Conservation (phyloP, 2,329 filamentous ascomycete species). For the Alternaria brassicicola region DNA sequence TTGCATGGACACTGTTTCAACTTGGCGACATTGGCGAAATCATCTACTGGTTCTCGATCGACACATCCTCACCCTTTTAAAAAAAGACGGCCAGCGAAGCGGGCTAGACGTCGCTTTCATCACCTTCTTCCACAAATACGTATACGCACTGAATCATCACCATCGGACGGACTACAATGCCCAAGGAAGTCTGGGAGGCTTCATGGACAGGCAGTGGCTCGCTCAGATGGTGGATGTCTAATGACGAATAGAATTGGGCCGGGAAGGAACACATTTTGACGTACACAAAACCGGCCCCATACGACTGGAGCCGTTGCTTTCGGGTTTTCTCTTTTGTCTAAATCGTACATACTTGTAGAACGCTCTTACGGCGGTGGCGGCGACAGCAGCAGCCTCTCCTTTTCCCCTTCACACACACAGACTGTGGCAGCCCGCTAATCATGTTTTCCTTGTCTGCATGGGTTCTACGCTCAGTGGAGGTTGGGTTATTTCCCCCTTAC, state of each 20-base stretch:
- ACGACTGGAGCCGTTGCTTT: conserved; percentile 32
- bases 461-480: conserved; percentile 34
- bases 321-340: conserved; percentile 36
- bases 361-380: conserved; percentile 37
- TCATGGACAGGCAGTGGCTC: conserved; percentile 34
- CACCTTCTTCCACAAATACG: conserved; percentile 38
- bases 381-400: conserved; percentile 31
- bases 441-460: conserved; percentile 40
- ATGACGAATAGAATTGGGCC: conserved; percentile 47
- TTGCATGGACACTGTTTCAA: conserved; percentile 44
- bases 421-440: conserved; percentile 45
- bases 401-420: conserved; percentile 19
- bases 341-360: conserved; percentile 50
- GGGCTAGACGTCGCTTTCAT: conserved; percentile 22
- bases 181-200: conserved; percentile 20
- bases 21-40: conserved; percentile 40
- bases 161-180: conserved; percentile 12
- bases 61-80: conserved; percentile 32
- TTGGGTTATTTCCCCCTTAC: conserved; percentile 24
- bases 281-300: conserved; percentile 40
- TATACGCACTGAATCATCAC: conserved; percentile 31
- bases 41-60: conserved; percentile 36
- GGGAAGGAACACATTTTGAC: conserved; percentile 42
- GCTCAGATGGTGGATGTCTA: conserved; percentile 38
- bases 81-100: conserved; percentile 31